Evolutionary conservation across 441 rosid genomes (phyloP).

Genomic region (Corymbia citriodora): DNA sequence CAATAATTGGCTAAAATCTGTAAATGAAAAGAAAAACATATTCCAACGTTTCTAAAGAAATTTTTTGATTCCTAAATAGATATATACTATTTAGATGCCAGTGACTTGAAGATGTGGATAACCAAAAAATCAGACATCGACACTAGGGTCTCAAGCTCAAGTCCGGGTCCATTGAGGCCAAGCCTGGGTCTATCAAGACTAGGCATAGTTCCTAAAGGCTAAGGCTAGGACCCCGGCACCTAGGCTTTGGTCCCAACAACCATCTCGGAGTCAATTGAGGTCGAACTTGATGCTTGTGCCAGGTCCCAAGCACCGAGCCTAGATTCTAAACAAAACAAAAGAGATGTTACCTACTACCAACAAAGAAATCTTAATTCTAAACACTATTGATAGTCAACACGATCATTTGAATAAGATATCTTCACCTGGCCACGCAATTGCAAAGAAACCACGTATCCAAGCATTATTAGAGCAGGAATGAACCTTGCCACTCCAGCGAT

Average conservation of each 20-base stretch:
- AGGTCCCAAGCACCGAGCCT: not conserved
- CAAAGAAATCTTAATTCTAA: not conserved
- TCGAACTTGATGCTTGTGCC: too few species aligned
- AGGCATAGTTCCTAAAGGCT: not conserved
- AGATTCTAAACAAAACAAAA: not conserved
- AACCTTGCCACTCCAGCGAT: not conserved
- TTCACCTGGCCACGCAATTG: not conserved
- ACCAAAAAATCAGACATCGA: too few species aligned
- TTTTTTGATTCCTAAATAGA: too few species aligned
- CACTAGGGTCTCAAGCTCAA: not conserved
- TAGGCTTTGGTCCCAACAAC: not conserved
- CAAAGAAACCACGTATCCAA: not conserved
- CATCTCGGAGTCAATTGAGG: too few species aligned
- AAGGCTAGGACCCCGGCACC: not conserved
- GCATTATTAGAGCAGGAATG: not conserved
- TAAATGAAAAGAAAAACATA: too few species aligned
- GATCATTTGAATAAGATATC: not conserved
- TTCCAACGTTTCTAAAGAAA: too few species aligned
- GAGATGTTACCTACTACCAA: not conserved
- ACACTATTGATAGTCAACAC: not conserved
- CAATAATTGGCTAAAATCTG: not conserved
- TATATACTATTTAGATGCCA: too few species aligned
- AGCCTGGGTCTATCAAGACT: not conserved
- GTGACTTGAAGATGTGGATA: not conserved
- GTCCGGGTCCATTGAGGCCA: accelerated